Conservation (phyloP, 257 asterid genomes). For the Plantago major region DNA sequence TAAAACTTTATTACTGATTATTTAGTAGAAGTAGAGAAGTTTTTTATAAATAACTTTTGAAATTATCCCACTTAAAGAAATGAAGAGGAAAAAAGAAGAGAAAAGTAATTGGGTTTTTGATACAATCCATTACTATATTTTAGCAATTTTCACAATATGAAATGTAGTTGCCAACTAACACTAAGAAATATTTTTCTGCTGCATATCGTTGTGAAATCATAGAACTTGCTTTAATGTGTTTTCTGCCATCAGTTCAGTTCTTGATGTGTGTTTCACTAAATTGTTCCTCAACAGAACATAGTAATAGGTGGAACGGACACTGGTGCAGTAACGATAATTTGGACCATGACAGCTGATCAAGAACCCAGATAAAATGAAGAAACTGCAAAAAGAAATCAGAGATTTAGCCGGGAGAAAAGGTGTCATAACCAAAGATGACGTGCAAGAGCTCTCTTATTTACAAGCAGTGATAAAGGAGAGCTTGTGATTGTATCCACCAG, state of each 20-base stretch:
- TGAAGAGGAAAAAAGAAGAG: too few species aligned
- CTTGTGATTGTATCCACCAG: constrained; percentile 20
- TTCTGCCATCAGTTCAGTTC: too few species aligned
- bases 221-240: too few species aligned
- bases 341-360: constrained; percentile 22
- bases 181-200: too few species aligned
- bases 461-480: constrained; percentile 20
- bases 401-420: constrained; percentile 2
- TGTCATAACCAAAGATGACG: constrained; percentile 13
- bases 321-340: constrained; percentile 4
- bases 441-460: constrained; percentile 17
- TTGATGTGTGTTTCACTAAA: background rate
- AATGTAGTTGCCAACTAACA: too few species aligned
- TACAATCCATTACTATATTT: too few species aligned
- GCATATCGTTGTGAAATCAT: too few species aligned
- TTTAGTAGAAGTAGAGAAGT: background rate
- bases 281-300: constrained; percentile 7
- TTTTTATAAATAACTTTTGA: background rate
- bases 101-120: too few species aligned
- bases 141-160: too few species aligned
- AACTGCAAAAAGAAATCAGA: constrained; percentile 20
- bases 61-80: too few species aligned
- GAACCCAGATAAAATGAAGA: constrained; percentile 13
- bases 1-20: too few species aligned
- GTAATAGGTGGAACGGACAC: constrained; percentile 20